Conservation (phyloP, 2,329 filamentous ascomycete species). For the Monosporascus sp. region DNA sequence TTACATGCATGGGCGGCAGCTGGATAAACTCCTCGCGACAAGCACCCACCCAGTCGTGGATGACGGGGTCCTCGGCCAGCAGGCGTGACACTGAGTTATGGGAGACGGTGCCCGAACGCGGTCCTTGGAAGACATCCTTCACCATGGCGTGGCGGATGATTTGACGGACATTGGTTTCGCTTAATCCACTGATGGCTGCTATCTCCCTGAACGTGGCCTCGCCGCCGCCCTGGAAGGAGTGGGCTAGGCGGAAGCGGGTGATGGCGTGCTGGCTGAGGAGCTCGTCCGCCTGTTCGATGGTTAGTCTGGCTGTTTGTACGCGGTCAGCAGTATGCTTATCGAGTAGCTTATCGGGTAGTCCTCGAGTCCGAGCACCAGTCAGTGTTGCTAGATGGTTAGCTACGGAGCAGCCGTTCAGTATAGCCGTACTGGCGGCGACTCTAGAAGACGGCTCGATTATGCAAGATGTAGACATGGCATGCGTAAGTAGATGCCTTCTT, state of each 20-base stretch:
- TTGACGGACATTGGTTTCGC: constrained; percentile 10
- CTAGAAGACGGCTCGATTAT: constrained; percentile 10
- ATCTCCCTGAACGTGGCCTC: constrained; percentile 17
- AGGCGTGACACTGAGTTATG: constrained; percentile 16
- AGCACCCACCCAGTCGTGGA: constrained; percentile 14
- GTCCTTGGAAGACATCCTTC: constrained; percentile 11
- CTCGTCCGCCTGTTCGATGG: constrained; percentile 11
- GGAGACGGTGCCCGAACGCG: constrained; percentile 9
- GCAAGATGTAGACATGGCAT: constrained; percentile 7
- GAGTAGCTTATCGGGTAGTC: constrained; percentile 18
- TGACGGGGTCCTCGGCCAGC: constrained; percentile 11
- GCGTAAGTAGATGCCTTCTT: no score
- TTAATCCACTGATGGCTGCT: constrained; percentile 10
- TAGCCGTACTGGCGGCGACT: constrained; percentile 8
- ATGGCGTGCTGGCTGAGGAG: constrained; percentile 22
- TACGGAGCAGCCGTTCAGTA: constrained; percentile 5
- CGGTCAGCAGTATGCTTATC: background rate
- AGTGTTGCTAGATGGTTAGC: constrained; percentile 8
- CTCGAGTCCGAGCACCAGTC: constrained; percentile 14
- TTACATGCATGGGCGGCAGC: constrained; percentile 13
- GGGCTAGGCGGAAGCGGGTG: constrained; percentile 14
- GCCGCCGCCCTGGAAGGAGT: constrained; percentile 15
- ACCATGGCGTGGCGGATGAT: constrained; percentile 11
- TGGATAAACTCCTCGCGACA: constrained; percentile 14
- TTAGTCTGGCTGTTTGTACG: background rate